These are phyloP conservation scores for Zygoascus tannicola DNA, from an alignment of 805 yeast genomes.

Conservation along the genomic window DNA sequence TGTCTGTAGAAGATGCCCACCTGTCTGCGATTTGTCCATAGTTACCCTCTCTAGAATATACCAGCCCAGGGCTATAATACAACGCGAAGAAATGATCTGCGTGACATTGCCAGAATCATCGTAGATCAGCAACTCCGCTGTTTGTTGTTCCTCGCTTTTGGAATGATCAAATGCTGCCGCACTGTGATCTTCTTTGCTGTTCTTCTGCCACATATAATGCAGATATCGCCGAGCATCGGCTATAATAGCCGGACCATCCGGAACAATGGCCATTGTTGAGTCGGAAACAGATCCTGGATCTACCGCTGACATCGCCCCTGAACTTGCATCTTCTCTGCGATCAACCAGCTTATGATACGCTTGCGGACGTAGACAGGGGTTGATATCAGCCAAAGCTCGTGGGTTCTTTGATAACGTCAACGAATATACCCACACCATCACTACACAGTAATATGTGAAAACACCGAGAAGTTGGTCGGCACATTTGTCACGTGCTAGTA, in stretches of 20 bases:
- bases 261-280: too few species aligned
- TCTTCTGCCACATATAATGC: slow-evolving; percentile 11
- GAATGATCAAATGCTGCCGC: background rate
- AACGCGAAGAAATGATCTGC: background rate
- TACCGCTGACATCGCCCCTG: too few species aligned
- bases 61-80: background rate
- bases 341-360: too few species aligned
- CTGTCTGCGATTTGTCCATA: background rate
- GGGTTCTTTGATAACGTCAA: background rate
- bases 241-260: slow-evolving; percentile 17
- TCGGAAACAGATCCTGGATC: too few species aligned
- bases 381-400: too few species aligned
- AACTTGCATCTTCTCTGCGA: too few species aligned
- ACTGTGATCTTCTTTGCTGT: background rate
- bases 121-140: background rate
- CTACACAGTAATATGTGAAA: slow-evolving; percentile 21
- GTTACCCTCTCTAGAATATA: background rate
- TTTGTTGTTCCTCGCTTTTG: background rate
- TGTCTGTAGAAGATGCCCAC: background rate
- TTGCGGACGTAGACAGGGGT: too few species aligned
- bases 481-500: slow-evolving; percentile 13
- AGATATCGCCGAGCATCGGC: slow-evolving; percentile 20
- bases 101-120: background rate
- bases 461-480: slow-evolving; percentile 20
- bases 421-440: slow-evolving; percentile 25